A percentile compares a stretch with the other conserved stretches of the same genome.
phyloP scores from a whole-genome alignment of 2,329 filamentous ascomycete genomes.

The Lecanicillium sp. region DNA sequence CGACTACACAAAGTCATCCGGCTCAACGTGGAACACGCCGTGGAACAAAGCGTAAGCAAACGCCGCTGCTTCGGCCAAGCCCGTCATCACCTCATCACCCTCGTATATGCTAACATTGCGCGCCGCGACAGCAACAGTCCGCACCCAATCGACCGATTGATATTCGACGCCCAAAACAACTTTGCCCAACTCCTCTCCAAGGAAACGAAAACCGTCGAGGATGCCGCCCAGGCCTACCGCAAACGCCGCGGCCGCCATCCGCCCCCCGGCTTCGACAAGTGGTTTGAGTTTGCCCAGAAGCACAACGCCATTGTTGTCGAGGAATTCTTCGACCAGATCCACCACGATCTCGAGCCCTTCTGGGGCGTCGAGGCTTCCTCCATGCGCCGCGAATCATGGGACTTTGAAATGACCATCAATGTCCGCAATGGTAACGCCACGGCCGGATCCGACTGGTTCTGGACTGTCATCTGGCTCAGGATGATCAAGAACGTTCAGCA shows the following conservation, averaged over 20 bases:
- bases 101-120: too few relatives aligned
- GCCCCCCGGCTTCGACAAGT: slow-evolving; percentile 56
- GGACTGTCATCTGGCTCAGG: slow-evolving; percentile 50
- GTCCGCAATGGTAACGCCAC: slow-evolving; percentile 48
- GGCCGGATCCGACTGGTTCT: slow-evolving; percentile 50
- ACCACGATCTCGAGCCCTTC: slow-evolving; percentile 54
- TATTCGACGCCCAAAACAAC: slow-evolving; percentile 37
- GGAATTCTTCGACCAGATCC: slow-evolving; percentile 59
- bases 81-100: too few relatives aligned
- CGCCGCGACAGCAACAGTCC: neutral
- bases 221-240: slow-evolving; percentile 54
- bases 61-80: too few relatives aligned
- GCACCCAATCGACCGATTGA: slow-evolving; percentile 49
- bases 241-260: slow-evolving; percentile 54
- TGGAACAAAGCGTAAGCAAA: too few relatives aligned
- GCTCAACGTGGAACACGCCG: too few relatives aligned
- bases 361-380: slow-evolving; percentile 45
- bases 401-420: slow-evolving; percentile 57
- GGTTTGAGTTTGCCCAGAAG: slow-evolving; percentile 50
- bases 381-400: slow-evolving; percentile 46
- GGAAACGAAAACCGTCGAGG: slow-evolving; percentile 44
- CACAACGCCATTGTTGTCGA: slow-evolving; percentile 52
- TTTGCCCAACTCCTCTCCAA: slow-evolving; percentile 35
- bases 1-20: too few relatives aligned
- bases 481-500: slow-evolving; percentile 48